Evolutionary conservation across 2,329 filamentous ascomycete species (phyloP).

Genomic region (Fusarium fujikuroi): DNA sequence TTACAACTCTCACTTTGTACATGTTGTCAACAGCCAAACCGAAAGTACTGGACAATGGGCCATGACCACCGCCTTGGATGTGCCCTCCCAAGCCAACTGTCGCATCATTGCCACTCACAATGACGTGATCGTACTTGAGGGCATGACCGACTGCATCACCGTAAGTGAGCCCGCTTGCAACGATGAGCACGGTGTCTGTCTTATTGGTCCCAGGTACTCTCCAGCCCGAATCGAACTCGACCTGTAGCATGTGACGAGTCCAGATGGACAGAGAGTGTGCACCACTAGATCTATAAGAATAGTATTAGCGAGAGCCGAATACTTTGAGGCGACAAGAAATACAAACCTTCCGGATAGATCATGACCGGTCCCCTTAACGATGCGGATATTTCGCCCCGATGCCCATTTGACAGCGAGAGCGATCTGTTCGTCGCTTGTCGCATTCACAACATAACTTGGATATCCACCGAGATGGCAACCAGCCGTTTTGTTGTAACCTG

Average conservation of each 20-base stretch:
- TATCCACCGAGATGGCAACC: background rate
- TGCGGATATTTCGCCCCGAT: background rate
- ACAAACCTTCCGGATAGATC: background rate
- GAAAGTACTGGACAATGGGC: background rate
- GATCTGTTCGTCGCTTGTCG: background rate
- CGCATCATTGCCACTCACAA: background rate
- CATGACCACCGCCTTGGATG: background rate
- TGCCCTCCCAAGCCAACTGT: background rate
- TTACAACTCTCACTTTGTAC: background rate
- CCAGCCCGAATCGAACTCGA: background rate
- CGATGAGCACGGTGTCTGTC: background rate
- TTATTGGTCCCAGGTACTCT: background rate
- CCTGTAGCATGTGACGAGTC: background rate
- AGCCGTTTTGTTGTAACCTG: background rate
- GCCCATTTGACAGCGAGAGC: background rate
- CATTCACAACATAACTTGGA: background rate
- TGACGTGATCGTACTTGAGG: background rate
- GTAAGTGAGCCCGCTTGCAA: background rate
- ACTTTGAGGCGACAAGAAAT: background rate
- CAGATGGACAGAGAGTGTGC: background rate
- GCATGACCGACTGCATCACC: background rate
- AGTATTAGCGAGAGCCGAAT: rapidly evolving
- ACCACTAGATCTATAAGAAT: background rate
- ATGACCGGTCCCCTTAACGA: background rate
- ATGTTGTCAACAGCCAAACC: background rate